Evolutionary conservation across 305 asterid species (phyloP).

Genomic region (Rubia tinctorum): DNA sequence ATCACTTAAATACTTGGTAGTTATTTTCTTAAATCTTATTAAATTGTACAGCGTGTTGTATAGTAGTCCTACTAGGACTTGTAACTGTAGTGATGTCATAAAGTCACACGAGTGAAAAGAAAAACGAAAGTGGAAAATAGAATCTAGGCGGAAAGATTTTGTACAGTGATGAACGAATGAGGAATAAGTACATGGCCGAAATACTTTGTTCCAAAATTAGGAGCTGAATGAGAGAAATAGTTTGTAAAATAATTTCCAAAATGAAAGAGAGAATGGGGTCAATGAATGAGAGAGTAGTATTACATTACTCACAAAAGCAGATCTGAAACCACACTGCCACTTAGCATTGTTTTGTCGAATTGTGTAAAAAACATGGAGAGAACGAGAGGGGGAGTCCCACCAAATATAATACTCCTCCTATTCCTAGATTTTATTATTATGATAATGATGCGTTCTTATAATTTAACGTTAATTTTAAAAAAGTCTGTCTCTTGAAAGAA

Average conservation of each 20-base stretch:
- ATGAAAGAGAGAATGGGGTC: neutral
- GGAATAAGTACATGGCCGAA: neutral
- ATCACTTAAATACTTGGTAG: too few relatives aligned
- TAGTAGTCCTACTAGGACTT: neutral
- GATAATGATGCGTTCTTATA: too few relatives aligned
- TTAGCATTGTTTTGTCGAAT: conserved; percentile 38
- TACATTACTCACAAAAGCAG: conserved; percentile 27
- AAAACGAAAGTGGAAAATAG: neutral
- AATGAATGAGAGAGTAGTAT: neutral
- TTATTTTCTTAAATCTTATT: too few relatives aligned
- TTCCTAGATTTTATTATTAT: too few relatives aligned
- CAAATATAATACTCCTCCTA: neutral
- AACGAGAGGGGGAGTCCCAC: conserved; percentile 17
- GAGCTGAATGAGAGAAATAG: too few relatives aligned
- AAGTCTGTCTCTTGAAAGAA: too few relatives aligned
- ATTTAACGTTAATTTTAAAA: too few relatives aligned
- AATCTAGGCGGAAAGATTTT: neutral
- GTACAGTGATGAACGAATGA: neutral
- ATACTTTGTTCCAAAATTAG: neutral
- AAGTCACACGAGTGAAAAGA: neutral
- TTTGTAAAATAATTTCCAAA: neutral
- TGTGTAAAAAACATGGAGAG: conserved; percentile 21
- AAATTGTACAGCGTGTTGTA: too few relatives aligned
- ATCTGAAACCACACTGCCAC: conserved; percentile 39
- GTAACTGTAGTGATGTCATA: neutral